Conservation (phyloP, 176 grass and related monocot genomes). For the Guadua angustifolia region DNA sequence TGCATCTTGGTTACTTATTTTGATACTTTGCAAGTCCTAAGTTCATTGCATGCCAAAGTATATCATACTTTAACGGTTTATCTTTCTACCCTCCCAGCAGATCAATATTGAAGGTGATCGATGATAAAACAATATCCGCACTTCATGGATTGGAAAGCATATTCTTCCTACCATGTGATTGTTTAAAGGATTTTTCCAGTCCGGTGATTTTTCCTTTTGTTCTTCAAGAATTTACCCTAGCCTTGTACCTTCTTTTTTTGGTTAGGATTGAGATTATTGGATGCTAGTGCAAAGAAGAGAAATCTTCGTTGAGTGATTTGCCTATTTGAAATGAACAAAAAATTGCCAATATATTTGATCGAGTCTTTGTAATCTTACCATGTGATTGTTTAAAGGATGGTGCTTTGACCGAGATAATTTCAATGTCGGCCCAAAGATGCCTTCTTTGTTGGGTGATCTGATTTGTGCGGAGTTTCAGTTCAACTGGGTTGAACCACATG, state of each 20-base stretch:
- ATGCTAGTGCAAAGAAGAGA: constrained; percentile 3
- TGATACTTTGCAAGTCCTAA: too few relatives aligned
- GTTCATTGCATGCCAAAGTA: too few relatives aligned
- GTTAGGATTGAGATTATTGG: constrained; percentile 4
- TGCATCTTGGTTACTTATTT: too few relatives aligned
- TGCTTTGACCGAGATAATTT: constrained; percentile 85
- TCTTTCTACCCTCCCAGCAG: too few relatives aligned
- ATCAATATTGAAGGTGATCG: too few relatives aligned
- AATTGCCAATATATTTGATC: constrained; percentile 24
- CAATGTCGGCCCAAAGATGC: constrained; percentile 61
- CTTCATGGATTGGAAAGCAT: too few relatives aligned
- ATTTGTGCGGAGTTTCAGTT: constrained; percentile 91
- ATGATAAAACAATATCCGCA: too few relatives aligned
- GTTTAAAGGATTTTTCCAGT: too few relatives aligned
- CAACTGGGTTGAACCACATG: constrained; percentile 93
- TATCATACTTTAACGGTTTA: too few relatives aligned
- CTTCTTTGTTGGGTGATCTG: constrained; percentile 72
- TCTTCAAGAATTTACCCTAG: background rate
- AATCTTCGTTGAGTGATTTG: background rate
- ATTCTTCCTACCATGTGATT: too few relatives aligned
- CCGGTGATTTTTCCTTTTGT: constrained; percentile 57
- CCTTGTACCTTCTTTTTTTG: background rate
- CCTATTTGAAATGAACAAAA: constrained; percentile 32
- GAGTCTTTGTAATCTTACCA: constrained; percentile 7
- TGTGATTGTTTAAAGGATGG: constrained; percentile 68